Percentiles rank a stretch among this genome's conserved stretches.
These are phyloP conservation scores for Durotheca rogersii DNA, from an alignment of 495 filamentous ascomycete species.

Conservation along the genomic window DNA sequence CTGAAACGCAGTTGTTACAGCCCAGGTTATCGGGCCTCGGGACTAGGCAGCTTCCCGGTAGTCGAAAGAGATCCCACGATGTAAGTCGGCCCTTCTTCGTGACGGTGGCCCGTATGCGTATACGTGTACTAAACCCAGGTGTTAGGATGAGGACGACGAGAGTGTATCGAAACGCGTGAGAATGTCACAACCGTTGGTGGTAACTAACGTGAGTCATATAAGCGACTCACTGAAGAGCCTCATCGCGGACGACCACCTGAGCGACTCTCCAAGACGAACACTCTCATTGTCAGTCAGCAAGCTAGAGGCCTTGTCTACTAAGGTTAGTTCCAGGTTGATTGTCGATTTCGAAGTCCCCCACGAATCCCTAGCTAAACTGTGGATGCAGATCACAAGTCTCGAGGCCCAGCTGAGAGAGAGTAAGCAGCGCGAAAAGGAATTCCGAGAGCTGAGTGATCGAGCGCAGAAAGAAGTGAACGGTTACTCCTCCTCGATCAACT, in stretches of 20 bases:
- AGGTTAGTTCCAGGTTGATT: slow-evolving; percentile 32
- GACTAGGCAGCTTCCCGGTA: slow-evolving; percentile 10
- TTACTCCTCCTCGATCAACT: slow-evolving; percentile 28
- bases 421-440: slow-evolving; percentile 20
- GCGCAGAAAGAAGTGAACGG: slow-evolving; percentile 36
- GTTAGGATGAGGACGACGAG: slow-evolving; percentile 37
- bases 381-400: slow-evolving; percentile 35
- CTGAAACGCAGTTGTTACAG: slow-evolving; percentile 15
- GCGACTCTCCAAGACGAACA: slow-evolving; percentile 13
- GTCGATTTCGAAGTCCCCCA: background rate
- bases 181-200: slow-evolving; percentile 31
- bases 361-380: background rate
- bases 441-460: slow-evolving; percentile 32
- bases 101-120: background rate
- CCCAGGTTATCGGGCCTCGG: slow-evolving; percentile 4
- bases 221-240: slow-evolving; percentile 28
- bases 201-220: slow-evolving; percentile 21
- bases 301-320: slow-evolving; percentile 38
- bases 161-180: slow-evolving; percentile 21
- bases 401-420: slow-evolving; percentile 32
- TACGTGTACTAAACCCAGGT: slow-evolving; percentile 18
- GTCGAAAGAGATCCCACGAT: slow-evolving; percentile 40
- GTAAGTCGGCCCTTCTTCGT: slow-evolving; percentile 30
- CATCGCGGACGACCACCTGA: slow-evolving; percentile 22
- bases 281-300: slow-evolving; percentile 35